Base-by-base conservation (phyloP, 106 monocot species). In the Platanthera guangdongensis region DNA sequence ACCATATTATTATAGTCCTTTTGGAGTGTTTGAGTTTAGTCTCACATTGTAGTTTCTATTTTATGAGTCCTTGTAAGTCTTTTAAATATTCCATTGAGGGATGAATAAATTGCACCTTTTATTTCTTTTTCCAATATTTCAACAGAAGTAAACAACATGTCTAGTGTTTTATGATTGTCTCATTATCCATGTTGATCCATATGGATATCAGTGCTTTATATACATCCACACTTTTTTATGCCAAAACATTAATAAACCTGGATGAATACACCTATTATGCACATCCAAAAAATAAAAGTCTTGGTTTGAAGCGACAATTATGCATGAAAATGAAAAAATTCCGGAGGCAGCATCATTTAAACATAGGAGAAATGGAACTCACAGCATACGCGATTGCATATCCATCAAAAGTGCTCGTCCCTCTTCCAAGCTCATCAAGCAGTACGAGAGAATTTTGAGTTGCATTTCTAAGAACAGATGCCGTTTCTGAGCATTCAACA, bases 321-420 rank as follows among this genome's bases (percentile, higher is more conserved):
- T 11, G 11, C 54, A 54, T 54, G 10, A 15, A 54, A 55, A n/a
- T 57, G 13, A 57, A 8, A 8, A 60, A 60, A 60, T 8, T 60
- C 8, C 18, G 21, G 59, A 59, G 8, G 59, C 59, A 6, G 21
- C 59, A 60, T 7, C 19, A 60, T 19, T n/a, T 19, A 60, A 19
- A 6, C 2, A 60, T n/a, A 6, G 59, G 28, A 72, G 22, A 9
- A 53, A 71, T 13, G 1, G 32, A 60, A 85, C 91, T 89, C 76
- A 97, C 96, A 87, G 93, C 93, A 83, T 97, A 93, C 2, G 96
- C 96, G 75, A 97, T 97, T 28, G 93, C 96, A 91, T 97, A 97
- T 67, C 96, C 96, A 86, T 97, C 96, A 79, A 97, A 97, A 51
- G 96, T 97, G 81, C 96, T 97, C 25, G 96, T 97, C 78, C 96